A percentile compares a stretch with the other conserved stretches of the same genome.
Evolutionary conservation across 805 yeast species (phyloP).

Genomic region (Pichia insulana): DNA sequence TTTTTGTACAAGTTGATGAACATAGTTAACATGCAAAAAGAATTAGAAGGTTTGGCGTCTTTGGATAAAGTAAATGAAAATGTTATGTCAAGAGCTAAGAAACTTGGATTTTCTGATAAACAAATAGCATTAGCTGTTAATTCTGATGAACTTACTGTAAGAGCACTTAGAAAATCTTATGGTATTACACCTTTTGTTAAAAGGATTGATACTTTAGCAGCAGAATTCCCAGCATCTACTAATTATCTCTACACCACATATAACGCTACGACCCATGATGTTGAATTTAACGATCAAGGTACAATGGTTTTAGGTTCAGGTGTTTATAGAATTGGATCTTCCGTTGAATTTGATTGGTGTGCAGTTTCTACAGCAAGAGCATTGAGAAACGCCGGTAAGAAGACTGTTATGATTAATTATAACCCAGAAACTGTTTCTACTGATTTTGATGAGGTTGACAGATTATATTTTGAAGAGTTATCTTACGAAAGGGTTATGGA

Average conservation of each 20-base stretch:
- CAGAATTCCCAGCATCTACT: slow-evolving; percentile 97
- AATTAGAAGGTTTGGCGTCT: slow-evolving; percentile 57
- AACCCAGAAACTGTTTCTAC: slow-evolving; percentile 98
- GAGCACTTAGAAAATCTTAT: slow-evolving; percentile 69
- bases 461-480: slow-evolving; percentile 92
- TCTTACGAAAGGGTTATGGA: slow-evolving; percentile 95
- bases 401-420: slow-evolving; percentile 93
- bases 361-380: slow-evolving; percentile 96
- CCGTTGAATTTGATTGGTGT: slow-evolving; percentile 99
- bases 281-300: slow-evolving; percentile 81
- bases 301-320: slow-evolving; percentile 97
- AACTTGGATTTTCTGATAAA: slow-evolving; percentile 90
- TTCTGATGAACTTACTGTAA: slow-evolving; percentile 68
- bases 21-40: slow-evolving; percentile 82
- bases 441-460: slow-evolving; percentile 96
- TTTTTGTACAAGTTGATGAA: slow-evolving; percentile 87
- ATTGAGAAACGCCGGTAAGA: slow-evolving; percentile 75
- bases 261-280: slow-evolving; percentile 81
- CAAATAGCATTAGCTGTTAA: slow-evolving; percentile 79
- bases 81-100: slow-evolving; percentile 70
- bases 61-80: slow-evolving; percentile 57
- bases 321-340: slow-evolving; percentile 96
- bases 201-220: slow-evolving; percentile 95
- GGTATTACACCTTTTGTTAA: slow-evolving; percentile 89
- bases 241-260: slow-evolving; percentile 94